phyloP scores from a whole-genome alignment of 768 basidiomycete genomes.

The Collybia mongolica region DNA sequence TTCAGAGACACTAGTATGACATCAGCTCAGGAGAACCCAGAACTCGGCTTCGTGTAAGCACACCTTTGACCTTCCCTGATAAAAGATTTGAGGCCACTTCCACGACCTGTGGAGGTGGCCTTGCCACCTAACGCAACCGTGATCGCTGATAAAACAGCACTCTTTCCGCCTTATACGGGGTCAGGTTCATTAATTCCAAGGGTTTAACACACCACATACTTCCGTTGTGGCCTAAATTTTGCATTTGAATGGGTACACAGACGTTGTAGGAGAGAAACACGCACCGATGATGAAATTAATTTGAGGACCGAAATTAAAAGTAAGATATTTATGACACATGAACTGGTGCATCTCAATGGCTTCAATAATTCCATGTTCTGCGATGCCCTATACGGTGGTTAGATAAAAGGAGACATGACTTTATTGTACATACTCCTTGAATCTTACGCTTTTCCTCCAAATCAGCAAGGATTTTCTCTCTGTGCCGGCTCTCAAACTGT shows the following conservation, averaged over 20 bases:
- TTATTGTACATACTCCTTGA: slow-evolving; percentile 40
- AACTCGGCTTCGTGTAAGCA: too few species aligned
- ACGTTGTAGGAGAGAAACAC: slow-evolving; percentile 14
- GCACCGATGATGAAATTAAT: slow-evolving; percentile 96
- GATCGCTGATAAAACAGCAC: slow-evolving; percentile 90
- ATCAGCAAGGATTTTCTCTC: slow-evolving; percentile 51
- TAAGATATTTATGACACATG: slow-evolving; percentile 91
- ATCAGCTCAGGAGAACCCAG: neutral
- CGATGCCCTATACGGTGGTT: slow-evolving; percentile 54
- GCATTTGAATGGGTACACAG: slow-evolving; percentile 2
- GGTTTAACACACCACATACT: slow-evolving; percentile 41
- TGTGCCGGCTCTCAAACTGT: slow-evolving; percentile 61
- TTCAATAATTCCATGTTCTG: slow-evolving; percentile 88
- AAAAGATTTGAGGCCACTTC: slow-evolving; percentile 79
- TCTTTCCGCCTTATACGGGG: slow-evolving; percentile 75
- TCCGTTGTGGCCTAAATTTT: slow-evolving; percentile 77
- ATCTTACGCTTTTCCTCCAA: slow-evolving; percentile 47
- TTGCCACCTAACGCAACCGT: slow-evolving; percentile 94
- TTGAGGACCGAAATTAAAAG: slow-evolving; percentile 85
- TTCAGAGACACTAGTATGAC: slow-evolving; percentile 52
- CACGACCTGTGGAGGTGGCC: slow-evolving; percentile 88
- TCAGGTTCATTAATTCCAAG: neutral
- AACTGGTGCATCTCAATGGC: slow-evolving; percentile 87
- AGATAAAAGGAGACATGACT: slow-evolving; percentile 4
- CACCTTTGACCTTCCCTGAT: slow-evolving; percentile 83